Base-by-base conservation (phyloP, 768 basidiomycete species). In the Termitomyces sp. region DNA sequence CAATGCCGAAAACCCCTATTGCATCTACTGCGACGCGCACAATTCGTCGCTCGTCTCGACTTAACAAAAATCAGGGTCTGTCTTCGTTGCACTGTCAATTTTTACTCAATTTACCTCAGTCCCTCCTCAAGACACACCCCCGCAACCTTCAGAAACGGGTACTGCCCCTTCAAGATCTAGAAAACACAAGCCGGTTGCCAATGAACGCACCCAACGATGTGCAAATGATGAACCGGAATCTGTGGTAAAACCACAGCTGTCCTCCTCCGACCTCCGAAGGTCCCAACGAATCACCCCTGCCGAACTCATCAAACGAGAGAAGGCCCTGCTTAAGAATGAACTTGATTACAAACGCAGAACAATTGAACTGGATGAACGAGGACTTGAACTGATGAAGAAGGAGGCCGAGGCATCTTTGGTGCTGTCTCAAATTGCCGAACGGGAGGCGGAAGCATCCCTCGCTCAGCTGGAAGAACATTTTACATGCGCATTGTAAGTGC, bases 391-490 rank as follows among this genome's bases (percentile, higher is more conserved):
- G 25, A 68, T 73, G 31, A 69, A 68, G 59, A 75, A 69, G 58
- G 78, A 83, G 64, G 69, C 71, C 44, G 75, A 81, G 53, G 72
- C 77, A 9, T 68, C 70, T 21, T 59, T 66, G 34, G 62, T 80
- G 65, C 63, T 77, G 61, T 74, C 73, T 57, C 74, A 73, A 63
- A 63, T 81, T 21, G 71, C 74, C 45, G 71, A 79, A 31, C 72
- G 73, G 43, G 77, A 81, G 58, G 66, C 64, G 21, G 73, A 72
- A 54, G 69, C 73, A 34, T 72, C 72, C n/a, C 68, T 87, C 50
- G 72, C 70, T 16, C 76, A 84, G 58, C 72, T 87, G 0, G 84
- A 86, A 61, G 85, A 84, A 38, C 77, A 82, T 67, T 87, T 85
- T 59, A 79, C 78, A n/a, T 89, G 85, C 67, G 71, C 84, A 9